These are phyloP conservation scores for Citrus sinensis DNA, from an alignment of 345 rosid genomes.

Conservation along the genomic window DVS_A1.0 CM039164.1:14084501-14085000, in stretches of 20 bases:
- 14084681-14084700: background rate
- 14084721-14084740: background rate
- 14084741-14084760: background rate
- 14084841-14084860: background rate
- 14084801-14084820: background rate
- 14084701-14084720: background rate
- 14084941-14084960: background rate
- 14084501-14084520: background rate
- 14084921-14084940: background rate
- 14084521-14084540: conserved; percentile 7
- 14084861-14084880: background rate
- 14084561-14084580: conserved; percentile 19
- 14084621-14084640: conserved; percentile 91
- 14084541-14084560: conserved; percentile 2
- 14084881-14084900: background rate
- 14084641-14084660: conserved; percentile 91
- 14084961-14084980: background rate
- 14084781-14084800: background rate
- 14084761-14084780: background rate
- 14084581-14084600: conserved; percentile 99
- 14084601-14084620: conserved; percentile 83
- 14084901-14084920: background rate
- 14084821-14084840: background rate
- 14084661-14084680: conserved; percentile 63
- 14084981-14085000: background rate